A percentile compares a stretch with the other conserved stretches of the same genome.
Conservation (phyloP, 1,284 basidiomycete genomes). For the Cryptococcus sp. region DNA sequence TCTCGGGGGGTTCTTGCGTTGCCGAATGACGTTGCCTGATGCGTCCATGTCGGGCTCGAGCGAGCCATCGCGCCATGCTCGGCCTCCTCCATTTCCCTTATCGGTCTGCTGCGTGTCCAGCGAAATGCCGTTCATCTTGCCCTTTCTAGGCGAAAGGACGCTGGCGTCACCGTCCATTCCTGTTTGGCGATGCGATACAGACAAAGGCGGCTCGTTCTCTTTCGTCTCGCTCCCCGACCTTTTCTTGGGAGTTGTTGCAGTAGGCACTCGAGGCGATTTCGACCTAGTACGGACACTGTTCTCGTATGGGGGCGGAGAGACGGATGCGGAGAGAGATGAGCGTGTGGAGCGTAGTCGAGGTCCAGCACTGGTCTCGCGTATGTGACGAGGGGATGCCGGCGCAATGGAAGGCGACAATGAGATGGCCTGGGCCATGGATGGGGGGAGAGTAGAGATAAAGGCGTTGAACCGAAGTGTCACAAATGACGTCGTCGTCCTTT, state of each 20-base stretch:
- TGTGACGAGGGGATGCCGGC: not conserved
- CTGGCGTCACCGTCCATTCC: not conserved
- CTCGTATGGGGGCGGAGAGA: too few relatives aligned
- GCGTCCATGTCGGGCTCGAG: constrained; percentile 13
- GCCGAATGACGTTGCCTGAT: constrained; percentile 3
- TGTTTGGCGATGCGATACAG: not conserved
- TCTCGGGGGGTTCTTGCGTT: constrained; percentile 13
- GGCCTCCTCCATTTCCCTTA: constrained; percentile 14
- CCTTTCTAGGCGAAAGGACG: not conserved
- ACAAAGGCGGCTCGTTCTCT: not conserved
- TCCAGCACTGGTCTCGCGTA: not conserved
- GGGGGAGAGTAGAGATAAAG: not conserved
- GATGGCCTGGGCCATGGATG: not conserved
- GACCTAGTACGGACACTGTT: too few relatives aligned
- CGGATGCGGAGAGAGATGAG: not conserved
- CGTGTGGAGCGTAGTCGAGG: not conserved
- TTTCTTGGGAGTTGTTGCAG: not conserved
- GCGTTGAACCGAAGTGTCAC: not conserved
- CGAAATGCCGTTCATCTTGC: not conserved
- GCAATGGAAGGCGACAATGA: not conserved
- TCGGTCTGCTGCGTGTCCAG: not conserved
- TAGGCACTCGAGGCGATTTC: too few relatives aligned
- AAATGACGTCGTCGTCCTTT: too few relatives aligned
- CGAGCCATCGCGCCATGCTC: constrained; percentile 20
- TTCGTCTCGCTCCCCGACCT: not conserved